Percentiles rank a stretch among this genome's conserved stretches.
Evolutionary conservation across 352 stramenopile genomes (phyloP).

Genomic region (Plasmopara muralis): DNA sequence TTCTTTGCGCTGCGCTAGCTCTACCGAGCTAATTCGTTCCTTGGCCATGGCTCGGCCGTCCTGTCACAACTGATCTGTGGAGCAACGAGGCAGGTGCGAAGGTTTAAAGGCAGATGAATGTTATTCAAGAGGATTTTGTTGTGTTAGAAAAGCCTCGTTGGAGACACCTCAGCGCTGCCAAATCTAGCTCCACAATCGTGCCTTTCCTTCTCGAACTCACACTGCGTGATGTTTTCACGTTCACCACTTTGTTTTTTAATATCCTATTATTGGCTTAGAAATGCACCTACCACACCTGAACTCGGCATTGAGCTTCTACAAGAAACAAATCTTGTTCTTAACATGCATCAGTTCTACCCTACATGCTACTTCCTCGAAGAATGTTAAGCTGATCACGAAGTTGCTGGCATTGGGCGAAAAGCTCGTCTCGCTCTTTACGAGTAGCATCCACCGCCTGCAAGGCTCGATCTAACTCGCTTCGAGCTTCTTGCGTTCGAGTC

Average conservation of each 20-base stretch:
- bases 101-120: not conserved
- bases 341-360: no score
- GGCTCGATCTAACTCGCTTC: conserved; percentile 29
- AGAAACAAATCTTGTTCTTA: not conserved
- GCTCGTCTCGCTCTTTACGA: conserved; percentile 1
- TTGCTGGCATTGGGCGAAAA: conserved; percentile 4
- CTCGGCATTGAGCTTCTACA: no score
- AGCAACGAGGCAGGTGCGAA: conserved; percentile 2
- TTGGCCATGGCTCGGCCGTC: conserved; percentile 23
- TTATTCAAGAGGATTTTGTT: not conserved
- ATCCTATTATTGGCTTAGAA: not conserved
- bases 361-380: conserved; percentile 5
- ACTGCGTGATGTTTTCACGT: not conserved
- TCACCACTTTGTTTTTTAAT: not conserved
- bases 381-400: conserved; percentile 29
- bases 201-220: no score
- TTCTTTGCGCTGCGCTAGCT: conserved; percentile 38
- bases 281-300: no score
- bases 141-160: not conserved
- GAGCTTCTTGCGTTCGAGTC: conserved; percentile 11
- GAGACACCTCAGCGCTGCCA: not conserved
- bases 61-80: conserved; percentile 8
- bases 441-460: conserved; percentile 21
- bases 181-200: no score
- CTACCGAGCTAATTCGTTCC: conserved; percentile 32